A percentile compares a stretch with the other conserved stretches of the same genome.
Conservation (phyloP, 495 filamentous ascomycete genomes). For the Amniculicola lignicola region DNA sequence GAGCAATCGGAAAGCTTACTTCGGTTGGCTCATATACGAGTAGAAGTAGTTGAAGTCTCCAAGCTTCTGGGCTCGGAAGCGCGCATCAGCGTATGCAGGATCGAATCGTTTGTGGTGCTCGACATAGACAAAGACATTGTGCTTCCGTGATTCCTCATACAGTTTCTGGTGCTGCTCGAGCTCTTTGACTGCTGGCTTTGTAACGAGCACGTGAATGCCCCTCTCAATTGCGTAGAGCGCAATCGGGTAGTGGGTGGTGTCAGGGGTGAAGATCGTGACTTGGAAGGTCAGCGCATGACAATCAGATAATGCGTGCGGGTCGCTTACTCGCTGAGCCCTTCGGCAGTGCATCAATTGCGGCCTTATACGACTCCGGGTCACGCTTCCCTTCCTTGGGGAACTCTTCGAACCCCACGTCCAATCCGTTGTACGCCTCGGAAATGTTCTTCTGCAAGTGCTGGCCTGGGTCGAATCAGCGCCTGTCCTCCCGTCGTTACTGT, state of each 20-base stretch:
- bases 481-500: background rate
- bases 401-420: constrained; percentile 79
- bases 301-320: background rate
- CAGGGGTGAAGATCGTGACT: constrained; percentile 93
- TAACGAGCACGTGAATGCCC: constrained; percentile 85
- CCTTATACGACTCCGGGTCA: constrained; percentile 83
- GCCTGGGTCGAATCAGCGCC: constrained; percentile 47
- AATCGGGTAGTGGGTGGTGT: constrained; percentile 92
- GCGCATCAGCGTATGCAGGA: constrained; percentile 84
- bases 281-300: background rate
- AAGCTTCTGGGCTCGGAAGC: constrained; percentile 64
- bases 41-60: constrained; percentile 99
- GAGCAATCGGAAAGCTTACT: constrained; percentile 44
- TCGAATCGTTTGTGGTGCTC: constrained; percentile 97
- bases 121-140: constrained; percentile 85
- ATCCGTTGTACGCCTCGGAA: constrained; percentile 75
- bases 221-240: constrained; percentile 88
- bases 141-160: constrained; percentile 65
- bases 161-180: constrained; percentile 75
- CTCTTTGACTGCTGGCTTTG: constrained; percentile 88
- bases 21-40: constrained; percentile 94
- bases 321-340: constrained; percentile 66
- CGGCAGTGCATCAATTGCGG: constrained; percentile 79
- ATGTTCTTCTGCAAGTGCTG: constrained; percentile 89
- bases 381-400: constrained; percentile 68